A percentile compares a stretch with the other conserved stretches of the same genome.
Evolutionary conservation across 345 rosid species (phyloP).

Genomic region (Pistacia vera): DNA sequence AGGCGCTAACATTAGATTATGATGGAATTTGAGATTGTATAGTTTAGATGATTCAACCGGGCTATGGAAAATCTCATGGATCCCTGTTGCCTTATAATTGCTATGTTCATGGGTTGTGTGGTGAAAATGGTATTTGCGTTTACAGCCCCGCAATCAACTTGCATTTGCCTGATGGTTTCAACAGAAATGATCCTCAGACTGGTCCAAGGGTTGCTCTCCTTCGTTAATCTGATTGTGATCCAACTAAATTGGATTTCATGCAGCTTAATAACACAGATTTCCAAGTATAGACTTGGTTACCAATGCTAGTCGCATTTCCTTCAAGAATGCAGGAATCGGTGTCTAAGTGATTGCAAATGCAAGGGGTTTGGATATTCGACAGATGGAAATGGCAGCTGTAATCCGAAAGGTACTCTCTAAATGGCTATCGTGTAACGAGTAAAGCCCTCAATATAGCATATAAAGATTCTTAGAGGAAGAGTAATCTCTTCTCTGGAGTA

Average conservation of each 20-base stretch:
- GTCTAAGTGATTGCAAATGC: constrained; percentile 29
- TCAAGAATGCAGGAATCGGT: constrained; percentile 16
- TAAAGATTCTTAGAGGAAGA: constrained; percentile 22
- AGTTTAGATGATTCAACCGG: constrained; percentile 21
- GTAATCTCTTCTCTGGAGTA: not conserved
- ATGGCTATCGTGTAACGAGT: constrained; percentile 11
- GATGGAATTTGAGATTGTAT: constrained; percentile 33
- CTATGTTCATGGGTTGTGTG: constrained; percentile 28
- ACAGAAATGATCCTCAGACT: constrained; percentile 22
- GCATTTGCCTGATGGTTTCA: constrained; percentile 29
- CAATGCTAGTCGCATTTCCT: not conserved
- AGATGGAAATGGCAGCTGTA: constrained; percentile 24
- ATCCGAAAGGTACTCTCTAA: constrained; percentile 20
- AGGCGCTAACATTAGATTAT: constrained; percentile 26
- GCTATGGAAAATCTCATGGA: constrained; percentile 32
- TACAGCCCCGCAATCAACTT: constrained; percentile 19
- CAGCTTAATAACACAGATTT: constrained; percentile 18
- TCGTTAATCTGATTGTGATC: constrained; percentile 22
- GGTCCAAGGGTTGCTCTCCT: constrained; percentile 31
- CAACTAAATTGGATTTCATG: constrained; percentile 15
- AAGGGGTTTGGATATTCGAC: constrained; percentile 24
- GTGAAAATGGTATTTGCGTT: constrained; percentile 22
- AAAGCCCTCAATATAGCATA: constrained; percentile 13
- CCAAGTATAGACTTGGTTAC: constrained; percentile 22
- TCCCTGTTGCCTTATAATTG: constrained; percentile 17